Percentiles rank a stretch among this genome's conserved stretches.
Conservation (phyloP, 2,329 filamentous ascomycete genomes). For the Hypoxylon sp. region DNA sequence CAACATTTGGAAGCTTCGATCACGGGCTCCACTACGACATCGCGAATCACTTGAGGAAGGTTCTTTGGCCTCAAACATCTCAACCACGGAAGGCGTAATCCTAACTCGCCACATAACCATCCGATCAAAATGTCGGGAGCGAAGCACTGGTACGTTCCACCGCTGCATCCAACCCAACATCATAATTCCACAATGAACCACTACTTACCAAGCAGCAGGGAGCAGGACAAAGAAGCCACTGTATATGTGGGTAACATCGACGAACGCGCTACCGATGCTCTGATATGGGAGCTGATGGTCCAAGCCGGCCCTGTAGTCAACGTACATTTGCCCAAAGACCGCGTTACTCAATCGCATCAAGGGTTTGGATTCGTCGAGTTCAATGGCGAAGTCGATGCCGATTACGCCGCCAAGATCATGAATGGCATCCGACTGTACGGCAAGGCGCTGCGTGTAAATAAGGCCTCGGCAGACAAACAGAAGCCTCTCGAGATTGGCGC, state of each 20-base stretch:
- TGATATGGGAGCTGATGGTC: constrained; percentile 98
- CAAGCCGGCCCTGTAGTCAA: constrained; percentile 98
- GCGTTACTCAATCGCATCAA: constrained; percentile 96
- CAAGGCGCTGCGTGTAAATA: constrained; percentile 97
- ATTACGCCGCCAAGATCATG: constrained; percentile 97
- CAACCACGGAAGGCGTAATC: not conserved
- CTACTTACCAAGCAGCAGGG: constrained; percentile 67
- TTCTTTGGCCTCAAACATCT: not conserved
- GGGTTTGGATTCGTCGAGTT: constrained; percentile 99
- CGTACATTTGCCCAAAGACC: constrained; percentile 97
- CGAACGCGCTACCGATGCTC: constrained; percentile 90
- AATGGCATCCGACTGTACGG: constrained; percentile 94
- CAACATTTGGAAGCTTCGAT: constrained; percentile 29
- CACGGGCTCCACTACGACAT: constrained; percentile 22
- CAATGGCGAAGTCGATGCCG: constrained; percentile 93
- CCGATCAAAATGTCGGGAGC: constrained; percentile 60
- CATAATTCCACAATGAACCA: constrained; percentile 3
- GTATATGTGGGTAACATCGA: constrained; percentile 99
- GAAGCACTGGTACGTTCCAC: constrained; percentile 53
- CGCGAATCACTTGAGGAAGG: constrained; percentile 11
- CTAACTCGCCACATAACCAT: not conserved
- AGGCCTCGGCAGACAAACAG: constrained; percentile 91
- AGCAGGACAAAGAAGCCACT: constrained; percentile 98
- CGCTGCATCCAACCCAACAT: not conserved
- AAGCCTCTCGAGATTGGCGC: constrained; percentile 94